phyloP scores from a whole-genome alignment of 116 monocot genomes.

The Trichopus zeylanicus region DNA sequence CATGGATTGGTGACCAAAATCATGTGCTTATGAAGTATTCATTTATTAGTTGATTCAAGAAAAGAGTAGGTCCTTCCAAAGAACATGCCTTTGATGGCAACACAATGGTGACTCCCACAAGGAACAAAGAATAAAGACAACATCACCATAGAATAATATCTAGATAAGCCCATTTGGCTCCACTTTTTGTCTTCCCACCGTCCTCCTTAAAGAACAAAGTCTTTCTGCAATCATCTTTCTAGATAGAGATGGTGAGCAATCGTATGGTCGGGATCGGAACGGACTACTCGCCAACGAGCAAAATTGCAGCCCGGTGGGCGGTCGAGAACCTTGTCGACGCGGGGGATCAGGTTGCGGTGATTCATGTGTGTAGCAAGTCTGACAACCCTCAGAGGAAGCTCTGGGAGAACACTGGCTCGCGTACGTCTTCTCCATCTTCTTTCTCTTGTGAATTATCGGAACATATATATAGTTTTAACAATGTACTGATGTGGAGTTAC shows the following conservation, averaged over 20 bases:
- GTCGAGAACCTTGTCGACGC: slow-evolving; percentile 39
- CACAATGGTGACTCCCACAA: too few species aligned
- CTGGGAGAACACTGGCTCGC: slow-evolving; percentile 53
- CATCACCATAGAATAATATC: too few species aligned
- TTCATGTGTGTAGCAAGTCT: slow-evolving; percentile 48
- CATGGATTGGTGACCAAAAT: too few species aligned
- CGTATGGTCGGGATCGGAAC: slow-evolving; percentile 51
- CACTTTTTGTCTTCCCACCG: too few species aligned
- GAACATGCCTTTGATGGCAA: too few species aligned
- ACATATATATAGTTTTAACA: background rate
- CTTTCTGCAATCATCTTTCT: too few species aligned
- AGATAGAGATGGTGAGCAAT: slow-evolving; percentile 14
- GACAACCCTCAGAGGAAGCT: slow-evolving; percentile 46
- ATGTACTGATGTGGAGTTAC: background rate
- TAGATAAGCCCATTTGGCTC: too few species aligned
- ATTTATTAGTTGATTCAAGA: too few species aligned
- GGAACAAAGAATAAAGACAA: too few species aligned
- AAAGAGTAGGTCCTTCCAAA: too few species aligned
- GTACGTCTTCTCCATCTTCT: slow-evolving; percentile 12
- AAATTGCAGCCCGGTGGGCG: slow-evolving; percentile 46
- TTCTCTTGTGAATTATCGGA: background rate
- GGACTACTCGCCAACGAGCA: slow-evolving; percentile 73
- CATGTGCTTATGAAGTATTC: too few species aligned
- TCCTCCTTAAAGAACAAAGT: too few species aligned
- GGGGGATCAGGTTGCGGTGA: slow-evolving; percentile 41